phyloP scores from a whole-genome alignment of 345 rosid genomes.

The Eutrema yunnanense region DNA sequence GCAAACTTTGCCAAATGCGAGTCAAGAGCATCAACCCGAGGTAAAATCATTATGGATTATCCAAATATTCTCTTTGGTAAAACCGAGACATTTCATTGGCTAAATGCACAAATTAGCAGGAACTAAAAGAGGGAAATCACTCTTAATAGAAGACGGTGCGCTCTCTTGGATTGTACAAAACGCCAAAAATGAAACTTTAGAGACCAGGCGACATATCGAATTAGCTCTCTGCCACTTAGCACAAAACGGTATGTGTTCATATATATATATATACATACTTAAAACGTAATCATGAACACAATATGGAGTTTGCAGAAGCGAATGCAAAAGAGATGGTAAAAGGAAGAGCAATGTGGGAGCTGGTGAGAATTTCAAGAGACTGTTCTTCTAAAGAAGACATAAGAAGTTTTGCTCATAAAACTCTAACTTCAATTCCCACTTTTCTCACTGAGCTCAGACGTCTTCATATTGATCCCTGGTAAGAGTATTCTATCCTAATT shows the following conservation, averaged over 20 bases:
- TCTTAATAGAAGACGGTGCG: conserved; percentile 84
- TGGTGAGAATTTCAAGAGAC: conserved; percentile 79
- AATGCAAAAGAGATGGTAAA: conserved; percentile 90
- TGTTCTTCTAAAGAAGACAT: conserved; percentile 89
- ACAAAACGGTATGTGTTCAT: conserved; percentile 58
- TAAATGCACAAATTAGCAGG: conserved; percentile 39
- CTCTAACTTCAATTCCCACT: conserved; percentile 59
- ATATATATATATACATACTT: not conserved
- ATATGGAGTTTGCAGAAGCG: conserved; percentile 45
- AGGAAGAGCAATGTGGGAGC: conserved; percentile 92
- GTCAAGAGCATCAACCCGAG: conserved; percentile 90
- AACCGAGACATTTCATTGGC: not conserved
- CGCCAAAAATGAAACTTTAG: conserved; percentile 74
- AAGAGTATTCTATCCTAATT: conserved; percentile 8
- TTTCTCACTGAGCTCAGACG: conserved; percentile 67
- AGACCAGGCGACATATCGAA: conserved; percentile 78
- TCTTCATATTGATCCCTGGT: conserved; percentile 42
- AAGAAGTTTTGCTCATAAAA: conserved; percentile 72
- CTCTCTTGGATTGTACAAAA: conserved; percentile 95
- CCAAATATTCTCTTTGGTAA: not conserved
- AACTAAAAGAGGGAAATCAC: conserved; percentile 69
- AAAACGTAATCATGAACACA: not conserved
- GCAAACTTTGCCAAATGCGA: conserved; percentile 99
- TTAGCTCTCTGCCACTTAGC: conserved; percentile 97
- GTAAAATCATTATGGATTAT: conserved; percentile 26